phyloP scores from a whole-genome alignment of 1,284 basidiomycete genomes.

The Tilletia setariae region DNA sequence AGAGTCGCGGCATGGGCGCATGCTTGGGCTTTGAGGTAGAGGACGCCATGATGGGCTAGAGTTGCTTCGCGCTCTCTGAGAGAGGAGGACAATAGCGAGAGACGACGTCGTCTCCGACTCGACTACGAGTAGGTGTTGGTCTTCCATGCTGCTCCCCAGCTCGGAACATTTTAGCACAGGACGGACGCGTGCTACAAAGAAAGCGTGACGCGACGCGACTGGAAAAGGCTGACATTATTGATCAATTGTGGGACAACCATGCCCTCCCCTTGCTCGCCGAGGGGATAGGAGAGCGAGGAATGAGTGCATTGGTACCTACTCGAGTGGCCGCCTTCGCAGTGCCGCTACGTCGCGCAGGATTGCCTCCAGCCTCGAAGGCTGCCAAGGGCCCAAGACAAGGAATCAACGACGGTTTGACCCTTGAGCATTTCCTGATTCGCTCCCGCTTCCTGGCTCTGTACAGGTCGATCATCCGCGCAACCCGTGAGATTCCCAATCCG shows the following conservation, averaged over 20 bases:
- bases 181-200: too few relatives aligned
- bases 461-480: conserved; percentile 38
- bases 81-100: too few relatives aligned
- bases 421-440: conserved; percentile 40
- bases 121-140: too few relatives aligned
- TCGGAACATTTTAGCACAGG: too few relatives aligned
- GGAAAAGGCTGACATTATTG: too few relatives aligned
- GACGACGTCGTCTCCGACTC: too few relatives aligned
- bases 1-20: conserved; percentile 44
- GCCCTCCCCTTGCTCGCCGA: too few relatives aligned
- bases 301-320: not conserved
- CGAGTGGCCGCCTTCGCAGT: conserved; percentile 1
- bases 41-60: too few relatives aligned
- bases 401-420: conserved; percentile 31
- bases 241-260: too few relatives aligned
- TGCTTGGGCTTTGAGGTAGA: conserved; percentile 6
- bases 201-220: too few relatives aligned
- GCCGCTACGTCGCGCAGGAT: not conserved
- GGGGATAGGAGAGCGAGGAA: not conserved
- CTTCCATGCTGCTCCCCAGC: too few relatives aligned
- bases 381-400: not conserved
- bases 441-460: conserved; percentile 33
- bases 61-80: too few relatives aligned
- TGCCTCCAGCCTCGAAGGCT: not conserved
- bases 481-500: conserved; percentile 42